Base-by-base conservation (phyloP, 495 filamentous ascomycete genomes). In the Aspergillus hancockii region DNA sequence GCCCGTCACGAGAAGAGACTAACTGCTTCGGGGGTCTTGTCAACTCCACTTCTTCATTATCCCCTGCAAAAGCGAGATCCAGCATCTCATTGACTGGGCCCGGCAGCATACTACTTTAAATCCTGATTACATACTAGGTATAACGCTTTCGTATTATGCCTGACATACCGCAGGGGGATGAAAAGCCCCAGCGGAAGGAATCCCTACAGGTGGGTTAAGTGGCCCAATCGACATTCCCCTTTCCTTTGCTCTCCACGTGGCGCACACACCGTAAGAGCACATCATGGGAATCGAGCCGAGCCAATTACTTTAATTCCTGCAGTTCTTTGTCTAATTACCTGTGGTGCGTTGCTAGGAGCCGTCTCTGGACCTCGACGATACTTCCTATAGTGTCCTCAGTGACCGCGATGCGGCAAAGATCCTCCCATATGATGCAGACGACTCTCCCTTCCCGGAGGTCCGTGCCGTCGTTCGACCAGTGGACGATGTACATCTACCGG, bases 401-500 rank as follows among this genome's bases (percentile, higher is more conserved):
- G 76, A 79, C 58, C 58, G 64, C 28, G 72, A 76, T 64, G 75
- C 72, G 12, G 64, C 72, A 30, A 55, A 69, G 49, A 71, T 72
- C 46, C 67, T 79, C 14, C 69, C 75, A 9, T 77, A 74, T 51
- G 75, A 78, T 38, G 77, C 83, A 51, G 84, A 89, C 49, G 80
- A 91, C 62, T 90, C 86, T 49, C 87, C 88, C 16, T 91, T 89
- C 59, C 85, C 86, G 30, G 86, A 91, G 70, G 89, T 73, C 25
- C 76, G 70, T 31, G 72, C 74, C 23, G 71, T 77, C 58, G 72
- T 75, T 14, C 62, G 57, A 22, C 68, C 85, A 54, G 83, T 82
- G 60, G 84, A 91, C 70, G 86, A 90, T 64, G 78, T 85, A 55
- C 75, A 81, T n/a, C 68, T 87, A 54, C 86, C 86, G 10, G 78